Percentiles rank a stretch among this genome's conserved stretches.
These are phyloP conservation scores for Saksenaea oblongispora DNA, from an alignment of 371 early-diverging fungal genomes.

Conservation along the genomic window DNA sequence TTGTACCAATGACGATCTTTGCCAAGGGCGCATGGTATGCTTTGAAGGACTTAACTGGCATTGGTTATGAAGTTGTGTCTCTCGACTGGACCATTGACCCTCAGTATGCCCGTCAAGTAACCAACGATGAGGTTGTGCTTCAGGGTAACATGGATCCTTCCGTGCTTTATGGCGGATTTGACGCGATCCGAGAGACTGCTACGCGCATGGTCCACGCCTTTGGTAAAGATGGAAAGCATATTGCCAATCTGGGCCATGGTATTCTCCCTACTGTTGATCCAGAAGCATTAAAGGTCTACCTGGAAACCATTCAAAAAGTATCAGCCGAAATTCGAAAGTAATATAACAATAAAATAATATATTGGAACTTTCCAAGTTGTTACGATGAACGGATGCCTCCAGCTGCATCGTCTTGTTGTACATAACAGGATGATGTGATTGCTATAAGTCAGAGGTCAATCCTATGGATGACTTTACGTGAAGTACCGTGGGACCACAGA, in stretches of 20 bases:
- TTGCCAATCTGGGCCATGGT: slow-evolving; percentile 97
- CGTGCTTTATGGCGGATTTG: slow-evolving; percentile 74
- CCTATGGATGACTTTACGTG: no score
- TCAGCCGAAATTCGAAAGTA: slow-evolving; percentile 49
- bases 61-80: slow-evolving; percentile 83
- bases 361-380: no score
- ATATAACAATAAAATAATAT: not conserved
- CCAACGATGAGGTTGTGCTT: slow-evolving; percentile 69
- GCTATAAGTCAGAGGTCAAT: no score
- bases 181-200: slow-evolving; percentile 75
- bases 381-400: no score
- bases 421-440: no score
- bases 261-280: slow-evolving; percentile 81
- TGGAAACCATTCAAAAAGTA: slow-evolving; percentile 67
- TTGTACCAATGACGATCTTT: slow-evolving; percentile 90
- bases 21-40: slow-evolving; percentile 92
- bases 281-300: slow-evolving; percentile 69
- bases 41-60: slow-evolving; percentile 68
- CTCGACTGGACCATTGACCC: slow-evolving; percentile 93
- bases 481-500: no score
- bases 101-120: slow-evolving; percentile 57
- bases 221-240: slow-evolving; percentile 71
- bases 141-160: slow-evolving; percentile 98
- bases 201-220: slow-evolving; percentile 85
- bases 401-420: no score